These are phyloP conservation scores for Cajanus cajan DNA, from an alignment of 306 rosid genomes.

Conservation along the genomic window DNA sequence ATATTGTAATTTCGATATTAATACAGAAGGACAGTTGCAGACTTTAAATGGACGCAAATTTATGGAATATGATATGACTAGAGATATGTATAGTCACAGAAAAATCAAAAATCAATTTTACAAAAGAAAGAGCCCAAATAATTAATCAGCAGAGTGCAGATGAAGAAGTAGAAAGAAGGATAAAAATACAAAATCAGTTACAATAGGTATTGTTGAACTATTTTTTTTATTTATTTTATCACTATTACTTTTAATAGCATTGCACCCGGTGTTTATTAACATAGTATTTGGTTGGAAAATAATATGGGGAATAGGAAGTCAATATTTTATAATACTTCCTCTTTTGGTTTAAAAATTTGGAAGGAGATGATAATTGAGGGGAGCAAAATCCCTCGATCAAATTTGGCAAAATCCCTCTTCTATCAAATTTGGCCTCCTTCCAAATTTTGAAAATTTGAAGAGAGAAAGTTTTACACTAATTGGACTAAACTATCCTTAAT, in stretches of 20 bases:
- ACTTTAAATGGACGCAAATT: conserved; percentile 13
- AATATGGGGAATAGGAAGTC: not conserved
- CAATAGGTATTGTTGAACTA: not conserved
- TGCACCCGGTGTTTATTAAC: not conserved
- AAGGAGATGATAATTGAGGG: not conserved
- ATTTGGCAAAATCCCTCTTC: not conserved
- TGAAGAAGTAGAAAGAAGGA: conserved; percentile 13
- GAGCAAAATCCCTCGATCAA: no score
- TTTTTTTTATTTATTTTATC: conserved; percentile 6
- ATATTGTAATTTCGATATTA: conserved; percentile 25
- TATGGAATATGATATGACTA: not conserved
- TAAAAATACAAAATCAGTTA: not conserved
- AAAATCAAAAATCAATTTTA: conserved; percentile 11
- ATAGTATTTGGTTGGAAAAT: not conserved
- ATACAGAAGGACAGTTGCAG: conserved; percentile 14
- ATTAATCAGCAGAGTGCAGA: conserved; percentile 14
- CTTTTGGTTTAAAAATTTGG: not conserved
- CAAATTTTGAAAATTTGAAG: not conserved
- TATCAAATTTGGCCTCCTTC: not conserved
- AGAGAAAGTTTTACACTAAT: not conserved
- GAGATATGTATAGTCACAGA: not conserved
- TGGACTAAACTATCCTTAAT: not conserved
- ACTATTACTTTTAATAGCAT: not conserved
- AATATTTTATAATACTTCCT: not conserved
- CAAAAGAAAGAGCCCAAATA: conserved; percentile 1